These are phyloP conservation scores for Magnolia sinica DNA, from an alignment of 164 flowering plant species.

Conservation along the genomic window DNA sequence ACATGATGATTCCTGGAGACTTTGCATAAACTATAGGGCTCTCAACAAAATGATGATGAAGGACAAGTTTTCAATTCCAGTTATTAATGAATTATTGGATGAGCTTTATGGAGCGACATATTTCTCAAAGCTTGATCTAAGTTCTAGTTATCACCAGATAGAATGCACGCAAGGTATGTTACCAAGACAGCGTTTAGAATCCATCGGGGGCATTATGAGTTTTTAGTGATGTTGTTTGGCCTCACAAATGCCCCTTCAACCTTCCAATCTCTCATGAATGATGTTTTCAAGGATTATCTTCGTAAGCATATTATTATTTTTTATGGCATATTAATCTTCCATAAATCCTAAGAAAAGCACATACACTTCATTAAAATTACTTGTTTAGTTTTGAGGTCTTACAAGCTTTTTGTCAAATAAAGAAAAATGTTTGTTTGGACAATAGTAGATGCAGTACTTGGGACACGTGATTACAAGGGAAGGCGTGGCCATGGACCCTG, in stretches of 20 bases:
- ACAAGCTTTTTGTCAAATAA: background rate
- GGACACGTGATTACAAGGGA: background rate
- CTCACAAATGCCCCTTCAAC: background rate
- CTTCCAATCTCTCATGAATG: background rate
- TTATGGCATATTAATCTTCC: background rate
- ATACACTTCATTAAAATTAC: background rate
- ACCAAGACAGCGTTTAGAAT: too few relatives aligned
- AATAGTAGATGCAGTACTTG: background rate
- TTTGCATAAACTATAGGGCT: too few relatives aligned
- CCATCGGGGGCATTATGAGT: background rate
- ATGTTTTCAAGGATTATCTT: background rate
- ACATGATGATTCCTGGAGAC: too few relatives aligned
- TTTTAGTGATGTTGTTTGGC: slow-evolving; percentile 1
- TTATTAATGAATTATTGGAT: too few relatives aligned
- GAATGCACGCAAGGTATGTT: too few relatives aligned
- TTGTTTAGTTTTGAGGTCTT: background rate
- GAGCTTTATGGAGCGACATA: too few relatives aligned
- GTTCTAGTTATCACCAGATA: too few relatives aligned
- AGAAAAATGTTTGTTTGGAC: background rate
- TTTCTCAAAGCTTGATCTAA: too few relatives aligned
- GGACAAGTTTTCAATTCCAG: too few relatives aligned
- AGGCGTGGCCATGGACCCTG: background rate
- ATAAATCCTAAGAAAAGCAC: background rate
- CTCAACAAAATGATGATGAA: too few relatives aligned
- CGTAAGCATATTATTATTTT: background rate